These are phyloP conservation scores for Leishmania braziliensis DNA, from an alignment of 208 protist genomes.

Conservation along the genomic window DNA sequence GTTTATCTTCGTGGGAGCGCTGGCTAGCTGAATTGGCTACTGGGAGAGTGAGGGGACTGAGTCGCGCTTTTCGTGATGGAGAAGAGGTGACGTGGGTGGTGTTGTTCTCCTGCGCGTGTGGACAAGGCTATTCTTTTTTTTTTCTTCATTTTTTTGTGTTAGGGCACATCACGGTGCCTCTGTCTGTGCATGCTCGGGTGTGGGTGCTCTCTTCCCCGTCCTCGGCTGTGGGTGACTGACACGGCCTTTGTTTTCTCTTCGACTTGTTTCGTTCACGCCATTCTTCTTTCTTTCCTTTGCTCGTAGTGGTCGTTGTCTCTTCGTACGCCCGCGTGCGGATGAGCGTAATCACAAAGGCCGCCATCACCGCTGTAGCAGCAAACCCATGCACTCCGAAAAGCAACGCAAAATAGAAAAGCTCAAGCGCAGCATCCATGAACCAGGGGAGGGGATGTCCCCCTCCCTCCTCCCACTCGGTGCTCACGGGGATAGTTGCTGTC, in stretches of 20 bases:
- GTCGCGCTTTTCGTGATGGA: background rate
- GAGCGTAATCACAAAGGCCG: background rate
- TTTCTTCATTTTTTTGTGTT: too few relatives aligned
- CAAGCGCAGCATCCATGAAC: background rate
- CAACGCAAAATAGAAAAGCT: background rate
- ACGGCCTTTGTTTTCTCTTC: background rate
- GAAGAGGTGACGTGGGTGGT: background rate
- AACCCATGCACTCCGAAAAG: background rate
- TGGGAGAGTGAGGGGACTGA: background rate
- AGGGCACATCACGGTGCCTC: background rate
- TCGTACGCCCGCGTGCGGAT: background rate
- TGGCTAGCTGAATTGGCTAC: background rate
- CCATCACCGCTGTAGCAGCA: background rate
- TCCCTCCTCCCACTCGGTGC: background rate
- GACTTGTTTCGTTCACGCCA: background rate
- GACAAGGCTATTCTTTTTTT: background rate
- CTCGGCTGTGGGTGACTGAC: background rate
- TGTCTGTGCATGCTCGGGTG: background rate
- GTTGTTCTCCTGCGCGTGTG: background rate
- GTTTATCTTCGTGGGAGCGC: background rate
- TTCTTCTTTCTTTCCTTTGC: background rate
- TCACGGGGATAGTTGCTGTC: background rate
- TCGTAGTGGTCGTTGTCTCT: background rate
- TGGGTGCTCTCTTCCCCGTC: background rate
- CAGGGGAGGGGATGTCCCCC: background rate